Percentiles rank a stretch among this genome's conserved stretches.
phyloP scores from a whole-genome alignment of 179 eudicot species.

The Actinidia chinensis region DNA sequence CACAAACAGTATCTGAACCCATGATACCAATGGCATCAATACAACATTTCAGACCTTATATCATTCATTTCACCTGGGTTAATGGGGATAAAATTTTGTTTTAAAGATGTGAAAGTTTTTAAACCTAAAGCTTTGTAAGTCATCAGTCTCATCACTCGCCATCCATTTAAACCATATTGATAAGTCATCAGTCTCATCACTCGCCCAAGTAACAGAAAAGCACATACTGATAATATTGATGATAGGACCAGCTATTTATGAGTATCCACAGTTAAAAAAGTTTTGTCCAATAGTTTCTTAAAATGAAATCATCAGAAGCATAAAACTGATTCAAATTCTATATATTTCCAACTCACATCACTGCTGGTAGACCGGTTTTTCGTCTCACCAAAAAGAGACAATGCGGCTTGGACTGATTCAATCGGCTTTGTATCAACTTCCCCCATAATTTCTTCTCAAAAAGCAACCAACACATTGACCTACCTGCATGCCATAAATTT shows the following conservation, averaged over 20 bases:
- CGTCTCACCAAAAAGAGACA: slow-evolving; percentile 30
- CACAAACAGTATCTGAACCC: no score
- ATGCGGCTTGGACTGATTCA: slow-evolving; percentile 33
- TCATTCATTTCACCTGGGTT: not conserved
- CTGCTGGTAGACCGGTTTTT: slow-evolving; percentile 14
- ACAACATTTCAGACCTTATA: not conserved
- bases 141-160: not conserved
- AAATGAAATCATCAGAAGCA: not conserved
- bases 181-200: no score
- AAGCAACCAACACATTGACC: not conserved
- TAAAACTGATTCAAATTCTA: not conserved
- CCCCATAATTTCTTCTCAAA: slow-evolving; percentile 25
- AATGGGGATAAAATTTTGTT: not conserved
- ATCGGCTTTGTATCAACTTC: slow-evolving; percentile 37
- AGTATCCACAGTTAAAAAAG: not conserved
- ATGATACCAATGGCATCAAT: no score
- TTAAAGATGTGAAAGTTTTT: no score
- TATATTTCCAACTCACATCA: slow-evolving; percentile 20
- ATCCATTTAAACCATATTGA: not conserved
- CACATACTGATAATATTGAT: no score
- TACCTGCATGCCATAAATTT: not conserved
- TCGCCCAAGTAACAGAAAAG: no score
- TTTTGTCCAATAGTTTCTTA: no score
- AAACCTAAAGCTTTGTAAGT: not conserved
- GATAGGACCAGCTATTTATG: not conserved